These are phyloP conservation scores for Scedosporium boydii DNA, from an alignment of 2,329 filamentous ascomycete species.

Conservation along the genomic window DNA sequence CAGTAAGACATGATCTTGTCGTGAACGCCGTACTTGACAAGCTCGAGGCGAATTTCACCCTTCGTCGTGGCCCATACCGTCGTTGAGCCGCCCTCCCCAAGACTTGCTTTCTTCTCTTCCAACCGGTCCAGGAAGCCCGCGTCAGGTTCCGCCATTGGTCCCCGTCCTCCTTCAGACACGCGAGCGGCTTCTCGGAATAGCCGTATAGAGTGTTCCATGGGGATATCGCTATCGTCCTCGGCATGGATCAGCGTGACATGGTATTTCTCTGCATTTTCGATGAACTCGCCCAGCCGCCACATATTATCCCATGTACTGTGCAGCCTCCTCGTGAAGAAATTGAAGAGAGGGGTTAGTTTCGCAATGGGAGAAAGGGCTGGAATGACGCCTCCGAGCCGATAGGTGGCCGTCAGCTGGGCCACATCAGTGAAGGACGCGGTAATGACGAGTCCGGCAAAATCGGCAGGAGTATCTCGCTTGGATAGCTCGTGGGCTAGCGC, in stretches of 20 bases:
- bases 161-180: too few species aligned
- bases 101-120: constrained; percentile 15
- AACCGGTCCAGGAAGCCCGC: not conserved
- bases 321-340: constrained; percentile 30
- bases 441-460: constrained; percentile 37
- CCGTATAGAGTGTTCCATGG: constrained; percentile 30
- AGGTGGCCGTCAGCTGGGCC: constrained; percentile 36
- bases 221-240: constrained; percentile 35
- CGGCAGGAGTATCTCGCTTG: constrained; percentile 1
- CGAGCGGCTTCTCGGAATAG: constrained; percentile 35
- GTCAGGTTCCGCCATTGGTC: too few species aligned
- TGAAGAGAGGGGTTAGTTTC: constrained; percentile 17
- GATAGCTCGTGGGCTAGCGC: constrained; percentile 27
- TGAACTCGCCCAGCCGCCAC: constrained; percentile 25
- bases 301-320: constrained; percentile 34
- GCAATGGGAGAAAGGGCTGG: constrained; percentile 36
- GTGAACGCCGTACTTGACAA: constrained; percentile 39
- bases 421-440: constrained; percentile 41
- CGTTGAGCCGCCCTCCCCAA: constrained; percentile 33
- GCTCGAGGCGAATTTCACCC: constrained; percentile 35
- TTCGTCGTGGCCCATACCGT: constrained; percentile 31
- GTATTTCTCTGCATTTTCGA: constrained; percentile 19
- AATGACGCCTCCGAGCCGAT: constrained; percentile 37
- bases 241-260: constrained; percentile 33
- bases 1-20: constrained; percentile 42